A percentile compares a stretch with the other conserved stretches of the same genome.
These are phyloP conservation scores for Zymoseptoria tritici DNA, from an alignment of 2,329 filamentous ascomycete genomes.

Conservation along the genomic window DNA sequence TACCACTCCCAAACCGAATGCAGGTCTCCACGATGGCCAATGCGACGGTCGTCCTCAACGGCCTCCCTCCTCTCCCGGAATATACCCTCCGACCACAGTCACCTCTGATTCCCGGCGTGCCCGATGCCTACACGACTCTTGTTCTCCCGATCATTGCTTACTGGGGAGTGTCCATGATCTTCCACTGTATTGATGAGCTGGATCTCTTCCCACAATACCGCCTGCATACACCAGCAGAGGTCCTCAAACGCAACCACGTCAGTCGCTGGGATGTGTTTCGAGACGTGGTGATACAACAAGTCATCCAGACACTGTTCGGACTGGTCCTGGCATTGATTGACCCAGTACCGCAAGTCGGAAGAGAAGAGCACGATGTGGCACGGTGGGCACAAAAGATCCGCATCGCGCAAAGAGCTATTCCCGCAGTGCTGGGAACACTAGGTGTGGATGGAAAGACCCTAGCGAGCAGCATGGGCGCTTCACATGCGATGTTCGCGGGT, in stretches of 20 bases:
- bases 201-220: conserved; percentile 87
- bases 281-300: conserved; percentile 86
- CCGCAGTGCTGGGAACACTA: conserved; percentile 59
- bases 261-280: conserved; percentile 76
- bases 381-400: conserved; percentile 82
- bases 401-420: conserved; percentile 69
- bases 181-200: conserved; percentile 77
- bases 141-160: conserved; percentile 75
- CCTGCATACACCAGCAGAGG: conserved; percentile 88
- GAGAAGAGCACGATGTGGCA: conserved; percentile 76
- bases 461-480: conserved; percentile 64
- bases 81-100: conserved; percentile 65
- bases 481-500: conserved; percentile 67
- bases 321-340: conserved; percentile 64
- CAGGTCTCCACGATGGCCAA: conserved; percentile 24
- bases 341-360: conserved; percentile 64
- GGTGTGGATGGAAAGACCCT: conserved; percentile 71
- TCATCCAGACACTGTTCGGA: conserved; percentile 74
- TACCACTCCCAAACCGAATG: background rate
- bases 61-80: conserved; percentile 73
- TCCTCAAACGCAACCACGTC: conserved; percentile 79
- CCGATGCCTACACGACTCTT: conserved; percentile 73
- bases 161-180: conserved; percentile 78
- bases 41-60: conserved; percentile 46
- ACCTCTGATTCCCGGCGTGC: conserved; percentile 66